phyloP scores from a whole-genome alignment of 2,329 filamentous ascomycete species.

The Neoscytalidium dimidiatum region DNA sequence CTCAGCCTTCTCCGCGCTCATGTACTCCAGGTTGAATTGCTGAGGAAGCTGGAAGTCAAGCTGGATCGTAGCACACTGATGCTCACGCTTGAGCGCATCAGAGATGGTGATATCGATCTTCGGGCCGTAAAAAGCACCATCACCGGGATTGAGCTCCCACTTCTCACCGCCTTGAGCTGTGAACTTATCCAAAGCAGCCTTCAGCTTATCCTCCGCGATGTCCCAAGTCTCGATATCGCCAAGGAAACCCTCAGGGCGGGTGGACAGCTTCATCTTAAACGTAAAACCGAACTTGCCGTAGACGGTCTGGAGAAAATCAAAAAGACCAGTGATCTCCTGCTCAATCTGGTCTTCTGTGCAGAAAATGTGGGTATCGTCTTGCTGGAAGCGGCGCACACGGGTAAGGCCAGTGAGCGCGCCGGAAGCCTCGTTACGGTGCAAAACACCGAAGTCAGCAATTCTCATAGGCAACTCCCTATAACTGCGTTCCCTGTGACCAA shows the following conservation, averaged over 20 bases:
- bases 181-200: slow-evolving; percentile 67
- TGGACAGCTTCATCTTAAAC: slow-evolving; percentile 94
- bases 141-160: slow-evolving; percentile 92
- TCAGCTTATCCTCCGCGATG: slow-evolving; percentile 78
- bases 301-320: slow-evolving; percentile 81
- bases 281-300: slow-evolving; percentile 83
- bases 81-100: slow-evolving; percentile 81
- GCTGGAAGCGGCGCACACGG: slow-evolving; percentile 82
- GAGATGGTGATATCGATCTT: slow-evolving; percentile 98
- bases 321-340: slow-evolving; percentile 76
- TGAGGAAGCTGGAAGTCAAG: slow-evolving; percentile 84
- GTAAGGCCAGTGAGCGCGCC: slow-evolving; percentile 81
- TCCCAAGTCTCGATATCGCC: slow-evolving; percentile 88
- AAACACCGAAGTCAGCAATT: slow-evolving; percentile 82
- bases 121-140: slow-evolving; percentile 96
- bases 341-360: slow-evolving; percentile 78
- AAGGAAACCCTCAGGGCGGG: slow-evolving; percentile 84
- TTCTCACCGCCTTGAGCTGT: slow-evolving; percentile 60
- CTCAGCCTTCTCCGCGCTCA: slow-evolving; percentile 71
- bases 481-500: slow-evolving; percentile 70
- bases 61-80: slow-evolving; percentile 92
- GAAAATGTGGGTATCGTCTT: slow-evolving; percentile 91
- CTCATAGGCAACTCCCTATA: slow-evolving; percentile 81
- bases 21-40: slow-evolving; percentile 86
- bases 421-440: slow-evolving; percentile 85